Base-by-base conservation (phyloP, 2,329 filamentous ascomycete species). In the Phialophora macrospora region DNA sequence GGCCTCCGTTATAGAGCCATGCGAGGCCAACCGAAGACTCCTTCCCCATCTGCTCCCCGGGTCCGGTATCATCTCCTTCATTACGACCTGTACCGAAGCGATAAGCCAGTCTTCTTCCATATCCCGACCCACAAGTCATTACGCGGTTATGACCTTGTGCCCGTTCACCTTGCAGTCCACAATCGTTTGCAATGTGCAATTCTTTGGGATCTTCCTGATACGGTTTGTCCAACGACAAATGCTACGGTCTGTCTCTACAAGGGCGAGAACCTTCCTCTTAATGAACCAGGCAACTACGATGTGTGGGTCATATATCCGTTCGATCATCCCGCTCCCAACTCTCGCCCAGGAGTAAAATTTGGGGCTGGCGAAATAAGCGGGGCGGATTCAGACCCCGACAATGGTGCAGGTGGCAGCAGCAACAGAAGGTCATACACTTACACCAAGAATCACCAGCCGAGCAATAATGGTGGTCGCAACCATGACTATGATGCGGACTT, bases 141-240 rank as follows among this genome's bases (percentile, higher is more conserved):
- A 24, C 38, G 24, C 22, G 14, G 59, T 48, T 55, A 52, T 11
- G 17, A 57, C 26, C 68, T 63, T 11, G 61, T 66, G 49, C 69
- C 69, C 30, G 61, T 67, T 17, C 67, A 71, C 38, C 58, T 71
- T 12, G 64, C 63, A 4, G 59, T 69, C 32, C 44, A 69, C 48
- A 68, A 55, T 41, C 41, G 62, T 14, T 24, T 64, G 5, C 38
- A 60, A 20, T 71, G 69, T 48, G 69, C 67, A 5, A 68, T 71
- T 26, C 48, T 69, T 9, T 71, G 69, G 69, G 65, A 66, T 57
- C 38, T 52, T 22, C 63, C 61, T 4, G 34, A 66, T 17, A 48
- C 34, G 8, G 14, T 58, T 20, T 32, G 34, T n/a, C 68, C 65
- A 12, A 62, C 67, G 14, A 20, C 12, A 9, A 26, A 60, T 55